Evolutionary conservation across 495 filamentous ascomycete genomes (phyloP).

Genomic region (Annulohypoxylon moriforme): DNA sequence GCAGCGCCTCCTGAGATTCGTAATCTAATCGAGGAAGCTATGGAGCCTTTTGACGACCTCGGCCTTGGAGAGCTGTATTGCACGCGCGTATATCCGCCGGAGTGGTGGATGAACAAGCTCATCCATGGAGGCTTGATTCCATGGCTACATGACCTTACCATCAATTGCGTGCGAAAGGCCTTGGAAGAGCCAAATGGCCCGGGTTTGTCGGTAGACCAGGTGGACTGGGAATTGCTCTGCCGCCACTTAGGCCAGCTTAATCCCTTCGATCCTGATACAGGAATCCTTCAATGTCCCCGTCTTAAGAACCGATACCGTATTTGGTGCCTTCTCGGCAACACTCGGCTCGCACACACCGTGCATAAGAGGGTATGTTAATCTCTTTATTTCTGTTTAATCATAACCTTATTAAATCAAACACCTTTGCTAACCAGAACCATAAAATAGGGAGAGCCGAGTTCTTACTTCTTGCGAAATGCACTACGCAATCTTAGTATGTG

Average conservation of each 20-base stretch:
- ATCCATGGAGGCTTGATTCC: conserved; percentile 33
- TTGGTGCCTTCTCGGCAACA: conserved; percentile 30
- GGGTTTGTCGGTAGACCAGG: not conserved
- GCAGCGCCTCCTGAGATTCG: conserved; percentile 19
- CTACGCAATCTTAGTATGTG: no score
- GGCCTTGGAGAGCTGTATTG: not conserved
- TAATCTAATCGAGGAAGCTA: not conserved
- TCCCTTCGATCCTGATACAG: not conserved
- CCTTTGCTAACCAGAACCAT: no score
- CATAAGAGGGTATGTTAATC: no score
- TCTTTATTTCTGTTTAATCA: no score
- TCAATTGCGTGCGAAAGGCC: not conserved
- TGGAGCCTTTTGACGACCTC: conserved; percentile 35
- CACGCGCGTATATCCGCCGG: conserved; percentile 25
- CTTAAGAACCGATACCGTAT: conserved; percentile 43
- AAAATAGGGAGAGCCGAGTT: no score
- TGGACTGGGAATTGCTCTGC: conserved; percentile 45
- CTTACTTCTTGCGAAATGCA: no score
- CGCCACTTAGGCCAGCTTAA: conserved; percentile 30
- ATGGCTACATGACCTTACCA: conserved; percentile 36
- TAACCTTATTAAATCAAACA: no score
- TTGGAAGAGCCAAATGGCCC: not conserved
- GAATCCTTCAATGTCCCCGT: not conserved
- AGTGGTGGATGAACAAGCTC: conserved; percentile 27
- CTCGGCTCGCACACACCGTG: conserved; percentile 14